Evolutionary conservation across 805 yeast species (phyloP).

Genomic region (Teunomyces gatunensis): DNA sequence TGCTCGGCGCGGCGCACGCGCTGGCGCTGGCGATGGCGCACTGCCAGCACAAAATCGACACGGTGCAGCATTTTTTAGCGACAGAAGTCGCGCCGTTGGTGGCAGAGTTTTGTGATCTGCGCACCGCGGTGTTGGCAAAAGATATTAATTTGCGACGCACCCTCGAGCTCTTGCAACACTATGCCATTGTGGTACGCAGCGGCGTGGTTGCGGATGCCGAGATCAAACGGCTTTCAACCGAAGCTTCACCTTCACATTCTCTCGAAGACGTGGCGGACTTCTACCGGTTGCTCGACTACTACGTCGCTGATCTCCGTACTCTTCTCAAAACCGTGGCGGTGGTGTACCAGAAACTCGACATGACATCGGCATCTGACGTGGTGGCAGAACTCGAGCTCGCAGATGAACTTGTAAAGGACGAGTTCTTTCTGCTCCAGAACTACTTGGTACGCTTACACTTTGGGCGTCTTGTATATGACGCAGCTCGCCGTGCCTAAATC

Average conservation of each 20-base stretch:
- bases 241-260: too few species aligned
- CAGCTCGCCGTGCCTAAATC: background rate
- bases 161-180: background rate
- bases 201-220: background rate
- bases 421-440: background rate
- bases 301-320: background rate
- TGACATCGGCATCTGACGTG: background rate
- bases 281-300: background rate
- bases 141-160: background rate
- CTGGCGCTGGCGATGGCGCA: background rate
- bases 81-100: background rate
- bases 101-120: background rate
- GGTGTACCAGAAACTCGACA: background rate
- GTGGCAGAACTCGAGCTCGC: background rate
- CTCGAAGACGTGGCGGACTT: background rate
- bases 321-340: conserved; percentile 1
- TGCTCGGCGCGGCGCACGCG: background rate
- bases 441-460: background rate
- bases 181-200: background rate
- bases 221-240: too few species aligned
- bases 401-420: background rate
- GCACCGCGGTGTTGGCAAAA: background rate
- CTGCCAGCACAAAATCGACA: background rate
- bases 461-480: background rate
- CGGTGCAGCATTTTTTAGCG: background rate